Evolutionary conservation across 371 early-diverging fungal genomes (phyloP), one percentile per base, ranked within the genome.

Genomic region (Rhizopus delemar): DNA sequence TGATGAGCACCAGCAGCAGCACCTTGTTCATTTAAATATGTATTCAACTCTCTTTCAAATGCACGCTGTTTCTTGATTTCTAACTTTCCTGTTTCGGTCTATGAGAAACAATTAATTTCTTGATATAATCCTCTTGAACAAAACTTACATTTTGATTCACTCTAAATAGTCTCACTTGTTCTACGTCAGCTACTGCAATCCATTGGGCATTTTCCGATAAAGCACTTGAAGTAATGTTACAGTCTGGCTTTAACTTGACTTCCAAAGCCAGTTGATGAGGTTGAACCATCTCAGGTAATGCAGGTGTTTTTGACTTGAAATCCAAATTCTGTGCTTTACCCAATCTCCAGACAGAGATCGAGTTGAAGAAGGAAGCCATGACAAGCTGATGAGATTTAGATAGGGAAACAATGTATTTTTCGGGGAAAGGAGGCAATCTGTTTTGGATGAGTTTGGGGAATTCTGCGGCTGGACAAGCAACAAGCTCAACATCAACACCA

Each of bases 201-300:
- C 93, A 92, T 11, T 79, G 66, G 5, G 93, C 96, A 69, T 94
- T 85, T 57, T 86, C 80, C 13, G 97, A 94, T 13, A 97, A 78
- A 1, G 90, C 84, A 59, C 88, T 82, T 34, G 90, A 81, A 5
- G 85, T 83, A 39, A 91, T 77, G 66, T 91, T 86, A 41, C 77
- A 74, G 8, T 77, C 84, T 33, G 75, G 75, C 55, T 82, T 85
- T 15, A 89, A 74, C 53, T 82, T 81, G 63, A 90, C 78, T 59
- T 85, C 83, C 54, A 88, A 62, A 48, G 86, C 73, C 13, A 83
- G 78, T 53, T 81, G 79, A 59, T 88, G 87, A 46, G 85, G 83
- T 70, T 85, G 75, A 11, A 86, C 66, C 60, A 88, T 62, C 54
- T 85, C 81, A 34, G 73, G 71, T 41, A 70, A 58, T 9, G 69